Evolutionary conservation across 352 stramenopile genomes (phyloP).

Genomic region (Blastocystis hominis): DNA sequence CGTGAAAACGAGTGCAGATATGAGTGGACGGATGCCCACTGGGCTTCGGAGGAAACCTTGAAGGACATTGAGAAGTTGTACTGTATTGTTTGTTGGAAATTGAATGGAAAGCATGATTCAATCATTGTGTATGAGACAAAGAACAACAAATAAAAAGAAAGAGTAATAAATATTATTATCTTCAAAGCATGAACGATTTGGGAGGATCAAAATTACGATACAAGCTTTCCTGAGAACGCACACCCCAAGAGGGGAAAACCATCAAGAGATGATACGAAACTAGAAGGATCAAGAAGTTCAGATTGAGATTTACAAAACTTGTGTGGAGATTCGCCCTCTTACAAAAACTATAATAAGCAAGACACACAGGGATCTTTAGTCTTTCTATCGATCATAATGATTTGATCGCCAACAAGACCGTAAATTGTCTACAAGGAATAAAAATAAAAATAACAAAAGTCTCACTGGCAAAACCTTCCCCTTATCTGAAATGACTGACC

Average conservation of each 20-base stretch:
- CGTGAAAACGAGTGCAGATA: conserved; percentile 73
- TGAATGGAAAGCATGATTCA: neutral
- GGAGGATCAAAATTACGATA: too few relatives aligned
- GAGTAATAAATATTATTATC: too few relatives aligned
- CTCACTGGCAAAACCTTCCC: neutral
- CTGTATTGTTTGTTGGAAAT: neutral
- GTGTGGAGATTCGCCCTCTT: too few relatives aligned
- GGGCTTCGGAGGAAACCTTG: conserved; percentile 60
- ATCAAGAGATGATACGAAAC: too few relatives aligned
- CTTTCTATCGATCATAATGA: conserved; percentile 6
- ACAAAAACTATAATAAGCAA: conserved; percentile 5
- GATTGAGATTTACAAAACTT: too few relatives aligned
- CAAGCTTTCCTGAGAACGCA: too few relatives aligned
- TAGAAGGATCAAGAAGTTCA: too few relatives aligned
- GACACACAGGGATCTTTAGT: conserved; percentile 2
- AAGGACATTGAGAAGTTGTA: conserved; percentile 55
- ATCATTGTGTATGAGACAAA: too few relatives aligned
- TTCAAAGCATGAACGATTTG: too few relatives aligned
- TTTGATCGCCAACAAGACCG: conserved; percentile 23
- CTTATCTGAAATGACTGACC: conserved; percentile 2
- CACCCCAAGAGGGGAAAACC: too few relatives aligned
- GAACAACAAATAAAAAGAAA: too few relatives aligned
- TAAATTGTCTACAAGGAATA: conserved; percentile 11
- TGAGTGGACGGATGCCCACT: conserved; percentile 61
- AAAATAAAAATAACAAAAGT: neutral